These are phyloP conservation scores for Acanthamoeba triangularis DNA, from an alignment of 208 protist species.

Conservation along the genomic window DNA sequence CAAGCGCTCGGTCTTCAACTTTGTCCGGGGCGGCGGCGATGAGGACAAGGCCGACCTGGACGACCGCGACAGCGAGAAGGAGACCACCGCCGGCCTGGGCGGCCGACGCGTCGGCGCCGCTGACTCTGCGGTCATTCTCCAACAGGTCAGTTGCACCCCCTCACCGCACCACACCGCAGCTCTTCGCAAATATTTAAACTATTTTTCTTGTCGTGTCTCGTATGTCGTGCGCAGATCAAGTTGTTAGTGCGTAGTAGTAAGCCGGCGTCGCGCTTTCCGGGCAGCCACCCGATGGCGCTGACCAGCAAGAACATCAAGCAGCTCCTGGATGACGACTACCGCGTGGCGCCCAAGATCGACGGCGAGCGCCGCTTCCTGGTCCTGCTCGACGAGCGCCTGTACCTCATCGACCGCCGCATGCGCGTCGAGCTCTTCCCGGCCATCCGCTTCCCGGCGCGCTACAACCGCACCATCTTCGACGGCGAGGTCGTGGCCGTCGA, in stretches of 20 bases:
- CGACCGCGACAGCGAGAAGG: constrained; percentile 19
- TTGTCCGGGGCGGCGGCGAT: background rate
- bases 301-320: constrained; percentile 55
- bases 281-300: constrained; percentile 11
- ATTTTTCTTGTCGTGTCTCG: background rate
- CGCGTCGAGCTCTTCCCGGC: constrained; percentile 20
- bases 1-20: background rate
- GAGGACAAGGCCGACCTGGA: constrained; percentile 11
- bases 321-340: constrained; percentile 43
- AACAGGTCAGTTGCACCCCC: background rate
- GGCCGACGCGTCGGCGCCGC: background rate
- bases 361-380: constrained; percentile 44
- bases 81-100: background rate
- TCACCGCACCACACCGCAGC: background rate
- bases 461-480: constrained; percentile 47
- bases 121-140: constrained; percentile 11
- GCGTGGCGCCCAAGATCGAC: constrained; percentile 58
- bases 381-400: constrained; percentile 5
- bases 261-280: background rate
- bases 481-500: constrained; percentile 6
- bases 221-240: background rate
- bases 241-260: constrained; percentile 23
- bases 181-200: background rate
- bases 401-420: constrained; percentile 53
- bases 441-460: background rate